Base-by-base conservation (phyloP, 2,329 filamentous ascomycete species). In the Sarocladium kiliense region DNA sequence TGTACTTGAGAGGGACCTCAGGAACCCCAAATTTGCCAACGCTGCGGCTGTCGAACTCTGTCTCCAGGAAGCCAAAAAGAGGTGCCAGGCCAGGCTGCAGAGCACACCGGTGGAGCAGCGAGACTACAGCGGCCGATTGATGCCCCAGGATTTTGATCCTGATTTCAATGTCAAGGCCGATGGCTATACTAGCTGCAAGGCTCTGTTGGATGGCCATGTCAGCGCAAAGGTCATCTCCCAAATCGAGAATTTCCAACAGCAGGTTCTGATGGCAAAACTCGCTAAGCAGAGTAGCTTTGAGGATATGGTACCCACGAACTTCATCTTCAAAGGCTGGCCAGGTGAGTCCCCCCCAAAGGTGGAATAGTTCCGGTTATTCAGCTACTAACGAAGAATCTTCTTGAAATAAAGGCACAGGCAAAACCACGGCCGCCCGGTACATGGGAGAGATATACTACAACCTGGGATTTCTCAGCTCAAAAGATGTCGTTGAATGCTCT, bases 121-220 rank as follows among this genome's bases (percentile, higher is more conserved):
- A n/a, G n/a, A n/a, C n/a, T n/a, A n/a, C n/a, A n/a, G n/a, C n/a
- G n/a, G n/a, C n/a, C n/a, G n/a, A n/a, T n/a, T n/a, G n/a, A n/a
- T n/a, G n/a, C n/a, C n/a, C n/a, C n/a, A n/a, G n/a, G 87, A 90
- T 58, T 80, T 94, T 18, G 87, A 93, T 47, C 87, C 80, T n/a
- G 64, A 90, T 1, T 83, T 77, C 58, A 61, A 64, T 3, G 72
- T 68, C 0, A 71, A 57, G 0, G 65, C 76, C 1, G 78, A 86
- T 56, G 62, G 86, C 5, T 63, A 0, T 68, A 71, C 55, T 69
- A 88, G 0, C 89, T 89, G 57, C 65, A 78, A 6, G 83, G 76
- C 1, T 76, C 79, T 0, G 71, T 89, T 0, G 86, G 85, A 0
- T 78, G n/a, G n/a, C n/a, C n/a, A n/a, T n/a, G n/a, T n/a, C n/a